A percentile compares a stretch with the other conserved stretches of the same genome.
These are phyloP conservation scores for Emergomyces orientalis DNA, from an alignment of 2,329 filamentous ascomycete genomes.

Conservation along the genomic window DNA sequence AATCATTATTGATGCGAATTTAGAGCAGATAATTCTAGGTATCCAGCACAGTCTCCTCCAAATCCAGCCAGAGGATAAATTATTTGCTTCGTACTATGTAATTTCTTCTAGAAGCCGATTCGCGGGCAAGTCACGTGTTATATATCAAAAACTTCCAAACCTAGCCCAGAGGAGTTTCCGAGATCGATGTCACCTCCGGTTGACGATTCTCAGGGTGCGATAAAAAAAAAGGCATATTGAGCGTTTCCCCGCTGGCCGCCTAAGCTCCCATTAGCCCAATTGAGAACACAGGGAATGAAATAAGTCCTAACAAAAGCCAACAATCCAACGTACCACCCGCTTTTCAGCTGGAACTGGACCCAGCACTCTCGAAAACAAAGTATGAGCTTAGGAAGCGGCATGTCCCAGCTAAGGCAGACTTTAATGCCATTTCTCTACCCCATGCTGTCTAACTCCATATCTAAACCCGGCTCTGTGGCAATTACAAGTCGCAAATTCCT, in stretches of 20 bases:
- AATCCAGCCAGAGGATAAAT: no score
- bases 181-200: no score
- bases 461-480: constrained; percentile 13
- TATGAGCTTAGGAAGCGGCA: not conserved
- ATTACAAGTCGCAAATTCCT: constrained; percentile 13
- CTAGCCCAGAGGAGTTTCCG: no score
- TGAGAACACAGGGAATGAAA: not conserved
- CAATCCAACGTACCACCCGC: not conserved
- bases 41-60: no score
- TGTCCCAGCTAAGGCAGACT: constrained; percentile 15
- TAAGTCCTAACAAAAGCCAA: not conserved
- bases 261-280: not conserved
- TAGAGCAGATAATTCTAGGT: not conserved
- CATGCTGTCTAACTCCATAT: constrained; percentile 16
- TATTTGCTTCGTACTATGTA: no score
- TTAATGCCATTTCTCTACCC: constrained; percentile 31
- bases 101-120: no score
- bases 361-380: not conserved
- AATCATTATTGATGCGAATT: not conserved
- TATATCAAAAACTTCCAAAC: no score
- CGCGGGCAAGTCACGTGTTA: no score
- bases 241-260: not conserved
- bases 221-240: not conserved
- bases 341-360: not conserved
- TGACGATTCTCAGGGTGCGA: not conserved